Percentiles rank a stretch among this genome's conserved stretches.
phyloP scores from a whole-genome alignment of 495 filamentous ascomycete species.

The Apiosordaria backusii region DNA sequence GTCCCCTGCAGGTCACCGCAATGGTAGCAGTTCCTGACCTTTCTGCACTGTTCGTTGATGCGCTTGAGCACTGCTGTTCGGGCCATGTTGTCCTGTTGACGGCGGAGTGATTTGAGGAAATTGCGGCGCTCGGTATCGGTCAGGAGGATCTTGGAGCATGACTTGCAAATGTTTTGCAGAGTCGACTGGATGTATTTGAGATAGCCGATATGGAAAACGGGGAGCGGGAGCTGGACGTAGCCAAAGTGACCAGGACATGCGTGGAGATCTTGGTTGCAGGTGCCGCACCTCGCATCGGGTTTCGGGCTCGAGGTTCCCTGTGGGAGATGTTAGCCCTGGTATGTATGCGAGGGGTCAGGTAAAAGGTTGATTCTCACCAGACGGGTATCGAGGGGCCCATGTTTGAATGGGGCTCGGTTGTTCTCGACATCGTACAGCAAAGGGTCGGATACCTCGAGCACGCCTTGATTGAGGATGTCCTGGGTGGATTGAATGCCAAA shows the following conservation, averaged over 20 bases:
- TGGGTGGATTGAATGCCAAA: conserved; percentile 91
- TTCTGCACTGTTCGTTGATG: conserved; percentile 83
- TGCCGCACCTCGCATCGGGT: conserved; percentile 60
- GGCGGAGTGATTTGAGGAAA: conserved; percentile 73
- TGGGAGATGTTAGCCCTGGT: neutral
- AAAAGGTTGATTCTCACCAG: conserved; percentile 46
- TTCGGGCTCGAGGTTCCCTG: conserved; percentile 76
- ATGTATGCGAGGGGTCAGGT: neutral
- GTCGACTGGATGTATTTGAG: conserved; percentile 85
- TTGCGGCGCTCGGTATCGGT: conserved; percentile 67
- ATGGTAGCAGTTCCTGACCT: conserved; percentile 69
- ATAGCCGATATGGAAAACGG: conserved; percentile 93
- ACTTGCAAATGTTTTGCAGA: conserved; percentile 91
- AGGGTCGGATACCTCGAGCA: conserved; percentile 86
- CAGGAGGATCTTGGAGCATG: conserved; percentile 73
- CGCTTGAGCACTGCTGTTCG: conserved; percentile 76
- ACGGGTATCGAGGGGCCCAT: conserved; percentile 83
- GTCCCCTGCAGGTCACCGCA: conserved; percentile 81
- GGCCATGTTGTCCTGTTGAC: conserved; percentile 82
- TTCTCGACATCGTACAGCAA: conserved; percentile 83
- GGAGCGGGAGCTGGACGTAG: conserved; percentile 81
- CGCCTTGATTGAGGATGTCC: conserved; percentile 90
- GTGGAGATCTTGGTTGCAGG: conserved; percentile 72
- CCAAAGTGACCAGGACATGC: conserved; percentile 94
- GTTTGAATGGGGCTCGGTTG: conserved; percentile 61